Conservation (phyloP, 2,329 filamentous ascomycete species). For the Trichoderma lentiforme region DNA sequence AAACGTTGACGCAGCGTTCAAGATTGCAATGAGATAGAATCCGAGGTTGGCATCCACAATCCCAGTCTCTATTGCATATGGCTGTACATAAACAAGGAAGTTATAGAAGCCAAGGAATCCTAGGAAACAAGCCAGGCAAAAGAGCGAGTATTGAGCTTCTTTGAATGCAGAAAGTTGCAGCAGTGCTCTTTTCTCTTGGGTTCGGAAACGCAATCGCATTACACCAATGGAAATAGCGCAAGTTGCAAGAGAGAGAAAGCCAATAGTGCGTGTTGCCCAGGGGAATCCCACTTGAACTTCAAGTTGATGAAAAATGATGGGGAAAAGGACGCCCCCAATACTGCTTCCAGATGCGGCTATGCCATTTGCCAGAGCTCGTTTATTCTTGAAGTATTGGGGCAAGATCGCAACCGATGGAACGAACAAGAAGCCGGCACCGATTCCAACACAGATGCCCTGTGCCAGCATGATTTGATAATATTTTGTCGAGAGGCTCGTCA, state of each 20-base stretch:
- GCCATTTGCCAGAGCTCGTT: neutral
- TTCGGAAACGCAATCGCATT: neutral
- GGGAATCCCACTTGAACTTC: neutral
- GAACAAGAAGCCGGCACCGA: constrained; percentile 42
- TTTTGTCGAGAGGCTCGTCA: constrained; percentile 32
- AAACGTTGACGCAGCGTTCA: neutral
- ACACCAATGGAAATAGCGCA: neutral
- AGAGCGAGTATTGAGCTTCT: neutral
- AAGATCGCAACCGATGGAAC: constrained; percentile 35
- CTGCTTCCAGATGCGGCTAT: neutral
- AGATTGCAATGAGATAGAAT: neutral
- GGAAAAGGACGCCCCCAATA: neutral
- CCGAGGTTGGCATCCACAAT: neutral
- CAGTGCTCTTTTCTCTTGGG: neutral
- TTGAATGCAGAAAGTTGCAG: neutral
- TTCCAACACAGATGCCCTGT: constrained; percentile 44
- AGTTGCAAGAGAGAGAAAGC: neutral
- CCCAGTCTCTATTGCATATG: neutral
- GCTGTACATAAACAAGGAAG: neutral
- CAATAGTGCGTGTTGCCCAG: neutral
- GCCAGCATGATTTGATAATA: constrained; percentile 47
- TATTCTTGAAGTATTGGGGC: constrained; percentile 7
- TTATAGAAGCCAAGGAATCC: neutral
- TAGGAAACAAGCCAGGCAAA: neutral
- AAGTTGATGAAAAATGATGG: neutral